Evolutionary conservation across 345 rosid genomes (phyloP), one percentile per base, ranked within the genome.

Genomic region (Gynandropsis gynandra): DNA sequence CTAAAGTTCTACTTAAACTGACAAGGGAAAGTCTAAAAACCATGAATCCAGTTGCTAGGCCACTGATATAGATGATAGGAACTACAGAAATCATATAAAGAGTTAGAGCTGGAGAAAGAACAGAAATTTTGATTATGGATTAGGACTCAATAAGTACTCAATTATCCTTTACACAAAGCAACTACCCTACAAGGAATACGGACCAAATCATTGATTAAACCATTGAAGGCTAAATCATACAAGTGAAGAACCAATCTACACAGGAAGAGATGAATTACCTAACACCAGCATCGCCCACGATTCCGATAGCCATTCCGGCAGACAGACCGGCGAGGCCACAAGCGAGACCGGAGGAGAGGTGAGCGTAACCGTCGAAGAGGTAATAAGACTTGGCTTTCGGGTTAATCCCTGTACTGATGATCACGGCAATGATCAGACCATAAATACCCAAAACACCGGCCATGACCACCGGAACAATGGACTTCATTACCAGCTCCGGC

Each of bases 401-500:
- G 62, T 83, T 83, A 32, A 83, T 83, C 13, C 90, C 87, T 9
- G 85, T 83, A 52, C 82, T 83, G 38, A 83, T 83, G 61, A 83
- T 83, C 46, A 80, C 92, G 7, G 82, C 87, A 31, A 83, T 83
- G 62, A 83, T 83, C 65, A 83, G 50, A 31, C 92, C 87, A 16
- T 83, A 83, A 10, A 80, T 83, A 67, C 92, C 82, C 60, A 83
- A 65, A 17, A 83, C 92, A 53, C 87, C 84, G 58, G 87, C 92
- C 92, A 83, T 83, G 34, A 83, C 92, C 59, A 83, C 87, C 14
- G 87, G 87, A 2, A 83, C 92, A 44, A 83, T 83, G 20, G 92
- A 83, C 58, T 83, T 80, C 92, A 83, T 83, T 27, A 80, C 87
- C 47, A 83, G 80, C 54, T 83, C 87, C 13, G 87, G 87, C 66